These are phyloP conservation scores for Telopea speciosissima DNA, from an alignment of 177 flowering plant species.

Conservation along the genomic window DNA sequence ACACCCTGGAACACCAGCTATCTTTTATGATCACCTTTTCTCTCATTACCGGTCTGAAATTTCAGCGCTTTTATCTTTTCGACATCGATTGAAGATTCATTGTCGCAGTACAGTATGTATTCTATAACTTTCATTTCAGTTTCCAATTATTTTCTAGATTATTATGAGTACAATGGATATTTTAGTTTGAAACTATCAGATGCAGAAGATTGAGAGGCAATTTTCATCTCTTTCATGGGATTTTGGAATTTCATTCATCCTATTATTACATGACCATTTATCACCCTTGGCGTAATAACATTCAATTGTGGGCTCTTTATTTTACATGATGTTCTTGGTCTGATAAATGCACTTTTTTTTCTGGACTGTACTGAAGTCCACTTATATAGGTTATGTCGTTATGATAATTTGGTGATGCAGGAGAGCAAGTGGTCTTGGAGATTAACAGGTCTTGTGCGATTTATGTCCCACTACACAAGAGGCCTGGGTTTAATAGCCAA, in stretches of 20 bases:
- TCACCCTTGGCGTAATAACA: background rate
- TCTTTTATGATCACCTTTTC: conserved; percentile 84
- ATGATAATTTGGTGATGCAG: background rate
- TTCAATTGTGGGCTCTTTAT: background rate
- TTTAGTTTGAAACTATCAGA: background rate
- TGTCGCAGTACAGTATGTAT: conserved; percentile 83
- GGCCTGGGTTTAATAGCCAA: too few species aligned
- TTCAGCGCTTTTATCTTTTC: conserved; percentile 54
- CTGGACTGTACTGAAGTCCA: background rate
- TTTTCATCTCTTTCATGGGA: background rate
- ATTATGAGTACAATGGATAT: too few species aligned
- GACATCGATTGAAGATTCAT: conserved; percentile 61
- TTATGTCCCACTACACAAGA: too few species aligned
- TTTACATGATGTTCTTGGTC: background rate
- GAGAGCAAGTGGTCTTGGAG: too few species aligned
- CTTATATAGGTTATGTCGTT: too few species aligned
- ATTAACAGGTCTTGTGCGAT: too few species aligned
- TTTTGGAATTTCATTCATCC: background rate
- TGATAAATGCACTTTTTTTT: background rate
- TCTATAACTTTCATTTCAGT: conserved; percentile 1
- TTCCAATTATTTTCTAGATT: background rate
- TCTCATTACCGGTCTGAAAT: conserved; percentile 59
- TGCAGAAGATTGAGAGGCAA: background rate
- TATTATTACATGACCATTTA: background rate
- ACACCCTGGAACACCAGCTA: conserved; percentile 97